phyloP scores from a whole-genome alignment of 1,139 yeast species.

The Pichia sp. region DNA sequence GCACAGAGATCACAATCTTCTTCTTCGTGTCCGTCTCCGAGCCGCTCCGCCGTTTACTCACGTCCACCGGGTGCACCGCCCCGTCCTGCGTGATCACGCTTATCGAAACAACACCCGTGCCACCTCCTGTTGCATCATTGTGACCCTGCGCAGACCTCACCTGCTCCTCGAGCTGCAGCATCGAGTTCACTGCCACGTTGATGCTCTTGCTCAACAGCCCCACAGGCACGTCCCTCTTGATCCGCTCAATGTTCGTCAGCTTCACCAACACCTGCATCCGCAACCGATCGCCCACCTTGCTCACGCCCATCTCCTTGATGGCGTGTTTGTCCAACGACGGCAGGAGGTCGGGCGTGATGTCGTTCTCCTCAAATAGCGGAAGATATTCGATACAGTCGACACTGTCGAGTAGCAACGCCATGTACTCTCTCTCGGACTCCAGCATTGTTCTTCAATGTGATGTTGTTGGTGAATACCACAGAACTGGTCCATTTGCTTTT shows the following conservation, averaged over 20 bases:
- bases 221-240: constrained; percentile 36
- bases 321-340: constrained; percentile 65
- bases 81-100: constrained; percentile 77
- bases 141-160: not conserved
- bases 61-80: constrained; percentile 63
- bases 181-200: constrained; percentile 28
- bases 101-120: constrained; percentile 28
- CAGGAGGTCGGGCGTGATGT: constrained; percentile 56
- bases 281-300: constrained; percentile 77
- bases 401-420: constrained; percentile 29
- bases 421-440: constrained; percentile 10
- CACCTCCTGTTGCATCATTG: not conserved
- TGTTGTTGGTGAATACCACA: not conserved
- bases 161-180: constrained; percentile 17
- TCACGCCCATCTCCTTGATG: constrained; percentile 69
- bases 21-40: constrained; percentile 72
- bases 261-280: constrained; percentile 54
- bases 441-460: constrained; percentile 2
- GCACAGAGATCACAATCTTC: constrained; percentile 55
- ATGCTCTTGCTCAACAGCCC: constrained; percentile 34
- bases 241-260: constrained; percentile 37
- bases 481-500: too few relatives aligned
- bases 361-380: constrained; percentile 36
- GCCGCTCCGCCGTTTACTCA: constrained; percentile 78
- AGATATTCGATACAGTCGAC: constrained; percentile 28